Percentiles rank a stretch among this genome's conserved stretches.
phyloP scores from a whole-genome alignment of 352 stramenopile genomes.

The Globisporangium nagaii region DNA sequence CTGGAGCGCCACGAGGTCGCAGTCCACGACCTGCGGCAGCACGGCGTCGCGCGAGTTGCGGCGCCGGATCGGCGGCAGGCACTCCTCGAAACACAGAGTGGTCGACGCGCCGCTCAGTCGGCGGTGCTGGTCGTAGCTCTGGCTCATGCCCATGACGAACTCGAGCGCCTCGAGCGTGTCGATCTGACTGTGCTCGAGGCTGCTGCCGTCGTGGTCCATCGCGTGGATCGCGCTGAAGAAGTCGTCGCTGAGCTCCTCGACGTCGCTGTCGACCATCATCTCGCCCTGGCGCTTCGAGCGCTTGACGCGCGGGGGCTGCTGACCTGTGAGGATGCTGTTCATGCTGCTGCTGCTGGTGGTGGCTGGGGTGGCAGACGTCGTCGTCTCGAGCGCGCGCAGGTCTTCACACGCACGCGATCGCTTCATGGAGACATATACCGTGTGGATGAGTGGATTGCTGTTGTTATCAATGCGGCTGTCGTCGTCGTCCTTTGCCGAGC shows the following conservation, averaged over 20 bases:
- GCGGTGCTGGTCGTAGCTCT: constrained; percentile 7
- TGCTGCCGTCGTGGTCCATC: background rate
- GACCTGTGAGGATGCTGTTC: constrained; percentile 1
- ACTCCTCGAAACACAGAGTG: constrained; percentile 2
- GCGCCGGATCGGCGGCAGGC: constrained; percentile 12
- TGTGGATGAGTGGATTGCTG: background rate
- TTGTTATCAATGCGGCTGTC: background rate
- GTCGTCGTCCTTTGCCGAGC: constrained; percentile 8
- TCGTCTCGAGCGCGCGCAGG: constrained; percentile 46
- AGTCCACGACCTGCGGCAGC: constrained; percentile 8
- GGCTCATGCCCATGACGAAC: constrained; percentile 7
- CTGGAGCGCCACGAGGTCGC: constrained; percentile 9
- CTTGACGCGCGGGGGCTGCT: constrained; percentile 6
- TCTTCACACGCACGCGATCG: constrained; percentile 67
- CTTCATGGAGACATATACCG: constrained; percentile 36
- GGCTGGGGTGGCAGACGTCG: constrained; percentile 8
- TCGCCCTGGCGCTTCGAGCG: constrained; percentile 9
- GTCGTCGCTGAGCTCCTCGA: constrained; percentile 6
- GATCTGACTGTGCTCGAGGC: background rate
- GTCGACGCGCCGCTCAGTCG: background rate
- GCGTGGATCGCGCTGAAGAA: constrained; percentile 1
- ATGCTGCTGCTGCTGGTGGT: background rate
- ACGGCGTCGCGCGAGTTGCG: constrained; percentile 11
- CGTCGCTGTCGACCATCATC: constrained; percentile 6
- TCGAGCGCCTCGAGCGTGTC: background rate